Evolutionary conservation across 495 filamentous ascomycete species (phyloP).

Genomic region (Aspergillus sclerotiicarbonarius): DNA sequence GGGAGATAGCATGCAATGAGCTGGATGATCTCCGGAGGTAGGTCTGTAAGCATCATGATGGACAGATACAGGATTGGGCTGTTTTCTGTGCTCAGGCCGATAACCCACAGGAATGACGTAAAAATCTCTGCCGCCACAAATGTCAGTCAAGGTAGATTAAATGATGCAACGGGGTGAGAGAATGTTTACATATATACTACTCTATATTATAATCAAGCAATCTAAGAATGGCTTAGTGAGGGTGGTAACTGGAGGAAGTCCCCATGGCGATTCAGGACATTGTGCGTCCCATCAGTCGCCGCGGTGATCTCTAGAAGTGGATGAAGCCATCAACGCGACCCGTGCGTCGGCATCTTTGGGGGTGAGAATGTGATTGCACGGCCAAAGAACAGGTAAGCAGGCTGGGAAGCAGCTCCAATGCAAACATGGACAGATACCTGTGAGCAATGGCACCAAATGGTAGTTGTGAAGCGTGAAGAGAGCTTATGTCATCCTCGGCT

Average conservation of each 20-base stretch:
- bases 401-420: too few relatives aligned
- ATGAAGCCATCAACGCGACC: too few relatives aligned
- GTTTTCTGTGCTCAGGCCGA: not conserved
- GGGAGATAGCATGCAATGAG: slow-evolving; percentile 54
- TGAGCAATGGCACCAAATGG: too few relatives aligned
- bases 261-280: not conserved
- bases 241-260: not conserved
- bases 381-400: too few relatives aligned
- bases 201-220: not conserved
- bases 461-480: too few relatives aligned
- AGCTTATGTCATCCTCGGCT: too few relatives aligned
- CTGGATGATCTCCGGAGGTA: slow-evolving; percentile 62
- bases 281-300: not conserved
- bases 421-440: too few relatives aligned
- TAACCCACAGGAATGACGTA: not conserved
- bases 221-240: not conserved
- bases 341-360: too few relatives aligned
- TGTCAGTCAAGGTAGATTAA: not conserved
- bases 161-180: not conserved
- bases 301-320: too few relatives aligned
- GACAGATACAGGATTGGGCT: not conserved
- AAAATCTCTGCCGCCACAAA: not conserved
- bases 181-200: not conserved
- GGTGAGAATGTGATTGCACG: too few relatives aligned
- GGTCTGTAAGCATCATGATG: slow-evolving; percentile 40